phyloP scores from a whole-genome alignment of 2,329 filamentous ascomycete genomes.

The Thelonectria discophora region DNA sequence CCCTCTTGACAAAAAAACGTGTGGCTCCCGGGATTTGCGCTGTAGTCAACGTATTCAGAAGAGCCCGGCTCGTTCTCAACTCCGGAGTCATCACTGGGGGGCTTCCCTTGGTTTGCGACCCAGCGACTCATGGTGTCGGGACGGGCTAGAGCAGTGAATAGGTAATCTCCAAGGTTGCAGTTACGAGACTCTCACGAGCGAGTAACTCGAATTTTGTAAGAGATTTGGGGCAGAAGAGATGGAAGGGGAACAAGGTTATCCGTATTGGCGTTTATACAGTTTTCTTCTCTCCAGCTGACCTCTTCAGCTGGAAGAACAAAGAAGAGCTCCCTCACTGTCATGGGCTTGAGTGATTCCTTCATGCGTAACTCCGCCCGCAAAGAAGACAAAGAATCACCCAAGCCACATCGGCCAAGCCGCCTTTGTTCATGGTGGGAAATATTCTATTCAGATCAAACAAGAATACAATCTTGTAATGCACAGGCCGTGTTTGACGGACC shows the following conservation, averaged over 20 bases:
- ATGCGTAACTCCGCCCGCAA: constrained; percentile 19
- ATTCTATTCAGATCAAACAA: neutral
- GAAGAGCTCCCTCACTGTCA: constrained; percentile 17
- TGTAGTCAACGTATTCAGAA: too few relatives aligned
- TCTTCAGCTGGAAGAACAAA: constrained; percentile 3
- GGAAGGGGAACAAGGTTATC: neutral
- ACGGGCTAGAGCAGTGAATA: too few relatives aligned
- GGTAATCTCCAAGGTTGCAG: too few relatives aligned
- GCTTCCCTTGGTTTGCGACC: too few relatives aligned
- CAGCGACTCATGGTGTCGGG: too few relatives aligned
- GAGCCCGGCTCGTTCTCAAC: too few relatives aligned
- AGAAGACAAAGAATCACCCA: constrained; percentile 36
- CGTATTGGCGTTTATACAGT: constrained; percentile 8
- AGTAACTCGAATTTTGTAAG: too few relatives aligned
- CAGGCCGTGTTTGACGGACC: neutral
- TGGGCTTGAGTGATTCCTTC: constrained; percentile 6
- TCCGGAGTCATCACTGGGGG: too few relatives aligned
- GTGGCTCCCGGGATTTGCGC: too few relatives aligned
- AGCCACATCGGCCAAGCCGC: constrained; percentile 22
- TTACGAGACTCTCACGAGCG: too few relatives aligned
- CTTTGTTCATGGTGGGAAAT: neutral
- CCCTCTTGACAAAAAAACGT: too few relatives aligned
- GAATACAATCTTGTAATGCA: neutral
- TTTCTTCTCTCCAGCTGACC: too few relatives aligned
- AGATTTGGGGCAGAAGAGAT: neutral